These are phyloP conservation scores for Vanilla planifolia DNA, from an alignment of 106 monocot species.

Conservation along the genomic window DNA sequence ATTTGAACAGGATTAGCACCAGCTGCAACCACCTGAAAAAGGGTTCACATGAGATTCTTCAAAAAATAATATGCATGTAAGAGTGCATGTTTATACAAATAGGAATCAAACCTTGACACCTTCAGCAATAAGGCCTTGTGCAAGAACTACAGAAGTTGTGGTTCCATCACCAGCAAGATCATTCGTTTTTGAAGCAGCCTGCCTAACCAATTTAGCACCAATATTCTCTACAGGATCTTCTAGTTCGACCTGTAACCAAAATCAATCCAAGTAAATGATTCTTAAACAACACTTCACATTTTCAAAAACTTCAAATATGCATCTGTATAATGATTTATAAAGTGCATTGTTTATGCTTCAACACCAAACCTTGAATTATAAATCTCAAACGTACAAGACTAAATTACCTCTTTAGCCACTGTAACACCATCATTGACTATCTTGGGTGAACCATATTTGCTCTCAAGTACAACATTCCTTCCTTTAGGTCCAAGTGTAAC, in stretches of 20 bases:
- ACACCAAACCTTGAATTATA: no score
- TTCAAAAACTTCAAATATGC: background rate
- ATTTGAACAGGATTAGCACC: constrained; percentile 81
- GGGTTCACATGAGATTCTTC: background rate
- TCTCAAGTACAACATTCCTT: constrained; percentile 95
- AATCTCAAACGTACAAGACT: no score
- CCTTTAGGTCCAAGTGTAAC: constrained; percentile 98
- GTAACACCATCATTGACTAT: constrained; percentile 99
- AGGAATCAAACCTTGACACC: constrained; percentile 59
- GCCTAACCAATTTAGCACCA: constrained; percentile 93
- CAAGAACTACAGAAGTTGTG: constrained; percentile 94
- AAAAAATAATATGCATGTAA: background rate
- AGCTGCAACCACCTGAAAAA: constrained; percentile 25
- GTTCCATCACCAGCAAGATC: constrained; percentile 96
- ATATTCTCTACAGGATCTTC: constrained; percentile 98
- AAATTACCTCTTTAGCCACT: constrained; percentile 82
- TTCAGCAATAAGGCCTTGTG: constrained; percentile 92
- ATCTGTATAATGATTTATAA: no score
- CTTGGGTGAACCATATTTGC: constrained; percentile 98
- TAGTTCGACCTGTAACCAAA: constrained; percentile 79
- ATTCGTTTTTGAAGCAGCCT: constrained; percentile 97
- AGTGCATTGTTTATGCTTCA: no score
- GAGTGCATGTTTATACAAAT: background rate
- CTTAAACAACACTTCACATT: background rate
- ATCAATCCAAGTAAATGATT: no score